phyloP scores from a whole-genome alignment of 2,329 filamentous ascomycete species.

The Albifimbria verrucaria region DNA sequence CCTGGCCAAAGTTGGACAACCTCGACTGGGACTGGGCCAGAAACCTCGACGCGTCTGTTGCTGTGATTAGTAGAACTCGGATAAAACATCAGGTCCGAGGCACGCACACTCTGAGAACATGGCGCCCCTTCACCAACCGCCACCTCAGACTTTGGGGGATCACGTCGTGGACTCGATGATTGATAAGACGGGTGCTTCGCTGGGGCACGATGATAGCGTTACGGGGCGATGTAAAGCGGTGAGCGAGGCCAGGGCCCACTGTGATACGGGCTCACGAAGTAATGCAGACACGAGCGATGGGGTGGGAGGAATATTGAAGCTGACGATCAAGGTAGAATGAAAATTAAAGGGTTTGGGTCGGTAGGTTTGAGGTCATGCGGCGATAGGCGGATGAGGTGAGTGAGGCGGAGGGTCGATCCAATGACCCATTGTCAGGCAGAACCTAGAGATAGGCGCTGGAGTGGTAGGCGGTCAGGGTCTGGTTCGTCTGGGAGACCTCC shows the following conservation, averaged over 20 bases:
- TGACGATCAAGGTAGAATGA: background rate
- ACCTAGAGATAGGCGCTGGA: background rate
- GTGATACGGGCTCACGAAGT: conserved; percentile 9
- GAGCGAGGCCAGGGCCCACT: conserved; percentile 11
- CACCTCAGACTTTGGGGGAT: conserved; percentile 25
- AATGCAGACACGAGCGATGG: background rate
- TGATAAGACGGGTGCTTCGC: conserved; percentile 7
- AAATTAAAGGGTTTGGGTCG: background rate
- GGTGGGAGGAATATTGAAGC: background rate
- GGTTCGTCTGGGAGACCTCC: background rate
- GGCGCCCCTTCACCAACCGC: conserved; percentile 28
- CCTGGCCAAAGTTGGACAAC: conserved; percentile 68
- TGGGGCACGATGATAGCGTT: conserved; percentile 10
- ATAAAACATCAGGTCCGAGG: conserved; percentile 3
- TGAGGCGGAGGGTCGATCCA: background rate
- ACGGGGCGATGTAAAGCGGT: conserved; percentile 12
- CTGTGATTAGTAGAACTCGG: conserved; percentile 11
- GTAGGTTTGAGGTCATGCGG: conserved; percentile 6
- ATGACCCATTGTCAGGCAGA: conserved; percentile 7
- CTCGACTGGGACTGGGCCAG: conserved; percentile 94
- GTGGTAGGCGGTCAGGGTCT: background rate
- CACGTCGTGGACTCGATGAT: background rate
- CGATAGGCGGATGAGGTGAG: conserved; percentile 8
- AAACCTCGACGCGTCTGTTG: conserved; percentile 88
- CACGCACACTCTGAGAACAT: conserved; percentile 78